Conservation (phyloP, 192 early-diverging fungal genomes). For the Podila verticillata region DNA sequence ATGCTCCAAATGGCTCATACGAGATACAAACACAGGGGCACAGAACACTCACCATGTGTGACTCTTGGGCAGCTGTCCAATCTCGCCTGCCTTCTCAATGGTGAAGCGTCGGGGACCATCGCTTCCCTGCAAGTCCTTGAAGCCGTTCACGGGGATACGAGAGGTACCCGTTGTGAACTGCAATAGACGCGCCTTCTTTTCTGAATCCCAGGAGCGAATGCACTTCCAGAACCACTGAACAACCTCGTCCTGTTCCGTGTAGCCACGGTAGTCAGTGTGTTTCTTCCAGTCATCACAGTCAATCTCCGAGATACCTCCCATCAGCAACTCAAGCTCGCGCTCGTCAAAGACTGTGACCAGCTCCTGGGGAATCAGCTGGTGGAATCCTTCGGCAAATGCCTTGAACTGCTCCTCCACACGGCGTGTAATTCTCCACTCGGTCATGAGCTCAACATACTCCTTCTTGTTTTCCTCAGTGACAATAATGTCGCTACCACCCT, state of each 20-base stretch:
- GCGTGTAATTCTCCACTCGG: slow-evolving; percentile 88
- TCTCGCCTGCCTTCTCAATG: slow-evolving; percentile 93
- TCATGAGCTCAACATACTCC: slow-evolving; percentile 92
- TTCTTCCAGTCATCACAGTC: slow-evolving; percentile 99
- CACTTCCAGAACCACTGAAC: slow-evolving; percentile 98
- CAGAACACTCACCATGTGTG: slow-evolving; percentile 83
- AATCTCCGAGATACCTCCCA: slow-evolving; percentile 96
- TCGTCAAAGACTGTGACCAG: slow-evolving; percentile 97
- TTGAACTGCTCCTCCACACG: slow-evolving; percentile 96
- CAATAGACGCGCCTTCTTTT: slow-evolving; percentile 93
- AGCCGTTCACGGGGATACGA: slow-evolving; percentile 98
- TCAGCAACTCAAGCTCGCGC: slow-evolving; percentile 96
- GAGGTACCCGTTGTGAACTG: slow-evolving; percentile 99
- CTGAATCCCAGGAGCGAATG: slow-evolving; percentile 85
- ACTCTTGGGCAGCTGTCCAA: slow-evolving; percentile 86
- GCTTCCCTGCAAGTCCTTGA: slow-evolving; percentile 97
- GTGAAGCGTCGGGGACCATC: slow-evolving; percentile 97
- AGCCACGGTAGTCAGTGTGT: slow-evolving; percentile 97
- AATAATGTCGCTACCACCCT: slow-evolving; percentile 86
- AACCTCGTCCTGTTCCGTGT: slow-evolving; percentile 96
- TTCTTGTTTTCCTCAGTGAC: slow-evolving; percentile 97
- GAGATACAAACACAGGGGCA: neutral
- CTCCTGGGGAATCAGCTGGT: slow-evolving; percentile 95
- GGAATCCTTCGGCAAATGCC: slow-evolving; percentile 95
- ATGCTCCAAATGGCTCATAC: neutral